Evolutionary conservation across 495 filamentous ascomycete genomes (phyloP).

Genomic region (Thermothielavioides terrestris): DNA sequence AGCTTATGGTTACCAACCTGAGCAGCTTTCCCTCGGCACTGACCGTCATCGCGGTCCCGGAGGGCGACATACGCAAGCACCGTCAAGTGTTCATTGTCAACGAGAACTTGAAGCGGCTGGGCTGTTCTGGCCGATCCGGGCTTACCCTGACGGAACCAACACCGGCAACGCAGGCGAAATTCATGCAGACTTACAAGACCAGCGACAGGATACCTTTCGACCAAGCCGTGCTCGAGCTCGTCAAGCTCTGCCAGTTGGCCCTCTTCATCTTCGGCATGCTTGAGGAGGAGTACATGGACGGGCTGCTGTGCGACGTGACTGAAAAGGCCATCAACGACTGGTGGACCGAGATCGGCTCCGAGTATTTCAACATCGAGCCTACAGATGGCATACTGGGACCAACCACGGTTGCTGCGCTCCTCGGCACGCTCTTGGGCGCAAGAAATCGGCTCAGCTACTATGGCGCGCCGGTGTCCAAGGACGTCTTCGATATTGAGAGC

Average conservation of each 20-base stretch:
- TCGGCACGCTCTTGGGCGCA: conserved; percentile 83
- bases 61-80: conserved; percentile 74
- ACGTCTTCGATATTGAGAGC: conserved; percentile 77
- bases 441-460: conserved; percentile 74
- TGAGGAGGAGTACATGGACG: conserved; percentile 83
- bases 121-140: conserved; percentile 82
- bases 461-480: conserved; percentile 79
- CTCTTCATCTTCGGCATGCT: conserved; percentile 82
- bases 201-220: conserved; percentile 71
- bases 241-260: conserved; percentile 87
- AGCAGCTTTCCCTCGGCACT: conserved; percentile 81
- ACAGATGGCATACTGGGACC: conserved; percentile 86
- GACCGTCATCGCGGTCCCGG: conserved; percentile 80
- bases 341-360: conserved; percentile 91
- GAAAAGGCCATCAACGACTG: conserved; percentile 86
- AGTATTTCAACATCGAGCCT: conserved; percentile 84
- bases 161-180: conserved; percentile 79
- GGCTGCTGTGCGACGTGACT: conserved; percentile 84
- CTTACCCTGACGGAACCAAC: conserved; percentile 69
- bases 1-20: conserved; percentile 88
- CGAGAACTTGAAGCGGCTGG: conserved; percentile 84
- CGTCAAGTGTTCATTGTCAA: conserved; percentile 87
- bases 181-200: conserved; percentile 80
- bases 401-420: conserved; percentile 79
- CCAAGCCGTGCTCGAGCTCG: conserved; percentile 73